These are phyloP conservation scores for Musa itinerans DNA, from an alignment of 176 grass and related monocot genomes.

Conservation along the genomic window DNA sequence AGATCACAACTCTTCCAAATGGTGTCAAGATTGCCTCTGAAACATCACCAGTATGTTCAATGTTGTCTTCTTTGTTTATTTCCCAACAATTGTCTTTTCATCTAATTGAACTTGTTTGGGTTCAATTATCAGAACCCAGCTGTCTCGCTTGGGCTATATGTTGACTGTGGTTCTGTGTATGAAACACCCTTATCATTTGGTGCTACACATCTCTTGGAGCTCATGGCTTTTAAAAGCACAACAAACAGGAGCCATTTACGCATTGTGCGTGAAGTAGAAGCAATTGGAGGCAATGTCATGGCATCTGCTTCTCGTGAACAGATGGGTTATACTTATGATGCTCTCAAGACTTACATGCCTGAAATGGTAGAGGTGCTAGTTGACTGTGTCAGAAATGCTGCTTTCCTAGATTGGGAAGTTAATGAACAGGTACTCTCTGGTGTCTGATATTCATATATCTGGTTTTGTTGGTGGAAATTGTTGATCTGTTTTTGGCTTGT, in stretches of 20 bases:
- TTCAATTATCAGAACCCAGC: conserved; percentile 38
- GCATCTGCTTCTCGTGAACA: conserved; percentile 73
- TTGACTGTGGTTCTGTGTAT: conserved; percentile 80
- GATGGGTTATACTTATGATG: conserved; percentile 85
- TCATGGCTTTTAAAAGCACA: conserved; percentile 76
- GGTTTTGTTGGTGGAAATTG: background rate
- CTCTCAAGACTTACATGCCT: conserved; percentile 19
- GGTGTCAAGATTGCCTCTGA: conserved; percentile 61
- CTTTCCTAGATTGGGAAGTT: conserved; percentile 51
- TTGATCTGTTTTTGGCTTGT: background rate
- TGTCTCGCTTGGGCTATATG: conserved; percentile 69
- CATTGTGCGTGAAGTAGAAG: conserved; percentile 67
- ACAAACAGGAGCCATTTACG: conserved; percentile 61
- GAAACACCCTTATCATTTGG: conserved; percentile 52
- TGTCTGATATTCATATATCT: conserved; percentile 1
- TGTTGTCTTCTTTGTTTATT: conserved; percentile 4
- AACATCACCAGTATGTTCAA: conserved; percentile 34
- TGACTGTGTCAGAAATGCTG: conserved; percentile 24
- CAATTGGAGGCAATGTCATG: conserved; percentile 62
- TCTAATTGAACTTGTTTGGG: conserved; percentile 4
- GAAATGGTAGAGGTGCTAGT: conserved; percentile 19
- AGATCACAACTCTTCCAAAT: conserved; percentile 70
- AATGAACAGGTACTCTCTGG: conserved; percentile 39
- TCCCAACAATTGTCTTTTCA: conserved; percentile 11
- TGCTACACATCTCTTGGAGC: conserved; percentile 63